phyloP scores from a whole-genome alignment of 164 flowering plant species.

The Liriodendron chinense region DNA sequence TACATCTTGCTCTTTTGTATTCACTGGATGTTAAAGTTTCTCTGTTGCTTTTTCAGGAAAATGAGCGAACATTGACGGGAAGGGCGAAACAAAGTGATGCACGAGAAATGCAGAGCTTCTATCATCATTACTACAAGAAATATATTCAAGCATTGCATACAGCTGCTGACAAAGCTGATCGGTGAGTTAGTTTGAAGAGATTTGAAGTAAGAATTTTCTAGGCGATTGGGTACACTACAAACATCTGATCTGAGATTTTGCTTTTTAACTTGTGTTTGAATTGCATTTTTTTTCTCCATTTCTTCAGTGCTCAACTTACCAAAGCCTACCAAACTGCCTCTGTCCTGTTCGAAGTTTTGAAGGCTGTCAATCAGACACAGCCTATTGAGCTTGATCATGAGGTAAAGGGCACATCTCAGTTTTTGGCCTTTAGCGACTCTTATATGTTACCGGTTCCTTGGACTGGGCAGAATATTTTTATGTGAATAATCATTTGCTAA shows the following conservation, averaged over 20 bases:
- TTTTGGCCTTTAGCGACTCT: not conserved
- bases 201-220: not conserved
- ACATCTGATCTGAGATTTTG: not conserved
- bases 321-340: conserved; percentile 98
- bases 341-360: conserved; percentile 97
- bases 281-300: not conserved
- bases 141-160: conserved; percentile 91
- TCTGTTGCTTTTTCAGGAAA: conserved; percentile 47
- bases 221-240: too few relatives aligned
- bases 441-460: not conserved
- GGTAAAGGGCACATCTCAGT: conserved; percentile 38
- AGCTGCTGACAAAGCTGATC: conserved; percentile 93
- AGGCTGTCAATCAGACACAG: conserved; percentile 86
- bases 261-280: not conserved
- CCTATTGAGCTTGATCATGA: conserved; percentile 84
- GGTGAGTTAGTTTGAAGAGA: conserved; percentile 38
- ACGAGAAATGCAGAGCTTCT: conserved; percentile 98
- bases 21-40: not conserved
- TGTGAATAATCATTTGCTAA: not conserved
- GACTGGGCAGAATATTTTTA: not conserved
- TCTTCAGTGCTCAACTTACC: conserved; percentile 88
- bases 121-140: conserved; percentile 91
- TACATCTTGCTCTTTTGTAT: not conserved
- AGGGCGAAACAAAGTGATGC: conserved; percentile 84
- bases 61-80: conserved; percentile 71